phyloP scores from a whole-genome alignment of 768 basidiomycete genomes.

The Macrolepiota dolichaula region DNA sequence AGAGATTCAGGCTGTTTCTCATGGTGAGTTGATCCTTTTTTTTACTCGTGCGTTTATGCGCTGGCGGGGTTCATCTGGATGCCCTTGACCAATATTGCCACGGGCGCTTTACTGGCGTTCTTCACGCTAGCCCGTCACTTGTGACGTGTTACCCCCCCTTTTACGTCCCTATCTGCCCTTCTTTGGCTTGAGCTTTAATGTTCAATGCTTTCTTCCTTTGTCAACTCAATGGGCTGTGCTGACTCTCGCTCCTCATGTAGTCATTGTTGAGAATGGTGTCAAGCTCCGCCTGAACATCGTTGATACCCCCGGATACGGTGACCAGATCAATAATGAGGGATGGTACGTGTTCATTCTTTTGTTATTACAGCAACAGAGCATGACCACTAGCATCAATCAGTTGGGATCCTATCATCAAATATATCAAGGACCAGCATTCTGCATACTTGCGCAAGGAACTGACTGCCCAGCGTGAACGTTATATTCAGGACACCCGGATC shows the following conservation, averaged over 20 bases:
- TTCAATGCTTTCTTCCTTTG: background rate
- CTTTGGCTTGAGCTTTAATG: background rate
- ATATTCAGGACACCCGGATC: conserved; percentile 97
- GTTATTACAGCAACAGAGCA: conserved; percentile 7
- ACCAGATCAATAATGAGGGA: conserved; percentile 98
- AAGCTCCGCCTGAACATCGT: conserved; percentile 94
- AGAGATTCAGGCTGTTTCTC: conserved; percentile 92
- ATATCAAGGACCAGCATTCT: conserved; percentile 99
- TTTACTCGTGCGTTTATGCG: conserved; percentile 1
- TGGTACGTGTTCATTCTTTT: conserved; percentile 53
- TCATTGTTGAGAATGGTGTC: conserved; percentile 95
- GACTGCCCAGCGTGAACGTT: conserved; percentile 97
- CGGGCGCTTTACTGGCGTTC: background rate
- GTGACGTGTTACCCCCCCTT: conserved; percentile 12
- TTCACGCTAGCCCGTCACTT: background rate
- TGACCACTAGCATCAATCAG: conserved; percentile 32
- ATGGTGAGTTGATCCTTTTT: conserved; percentile 57
- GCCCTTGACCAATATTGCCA: background rate
- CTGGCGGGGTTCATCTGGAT: background rate
- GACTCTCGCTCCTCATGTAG: conserved; percentile 34
- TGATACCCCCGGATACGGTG: conserved; percentile 97
- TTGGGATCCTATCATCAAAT: conserved; percentile 99
- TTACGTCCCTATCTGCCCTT: conserved; percentile 3
- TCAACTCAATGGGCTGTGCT: background rate
- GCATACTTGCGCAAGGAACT: conserved; percentile 98